These are phyloP conservation scores for Aphanomyces astaci DNA, from an alignment of 352 stramenopile species.

Conservation along the genomic window DNA sequence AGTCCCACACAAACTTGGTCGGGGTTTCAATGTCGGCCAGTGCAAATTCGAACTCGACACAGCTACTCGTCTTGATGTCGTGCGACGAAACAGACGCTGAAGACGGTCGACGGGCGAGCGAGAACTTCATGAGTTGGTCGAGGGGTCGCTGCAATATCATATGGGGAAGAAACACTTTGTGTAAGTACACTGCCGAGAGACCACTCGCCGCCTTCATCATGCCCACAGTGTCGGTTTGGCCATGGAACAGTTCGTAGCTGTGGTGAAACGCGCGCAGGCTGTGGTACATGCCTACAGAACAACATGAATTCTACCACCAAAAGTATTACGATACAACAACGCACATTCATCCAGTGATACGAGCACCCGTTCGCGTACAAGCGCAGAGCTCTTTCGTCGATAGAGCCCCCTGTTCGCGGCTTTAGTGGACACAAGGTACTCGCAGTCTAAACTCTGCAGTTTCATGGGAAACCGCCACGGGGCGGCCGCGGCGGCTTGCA, in stretches of 20 bases:
- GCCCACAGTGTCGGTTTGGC: background rate
- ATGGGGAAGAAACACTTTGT: constrained; percentile 3
- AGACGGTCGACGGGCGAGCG: background rate
- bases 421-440: background rate
- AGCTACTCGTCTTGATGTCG: background rate
- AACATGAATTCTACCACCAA: too few relatives aligned
- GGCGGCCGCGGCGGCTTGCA: background rate
- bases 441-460: constrained; percentile 9
- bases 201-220: background rate
- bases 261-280: constrained; percentile 7
- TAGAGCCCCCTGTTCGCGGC: background rate
- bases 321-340: too few relatives aligned
- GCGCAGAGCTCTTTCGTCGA: constrained; percentile 5
- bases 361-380: background rate
- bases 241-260: constrained; percentile 18
- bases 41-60: background rate
- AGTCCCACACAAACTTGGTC: constrained; percentile 2
- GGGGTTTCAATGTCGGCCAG: constrained; percentile 9
- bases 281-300: constrained; percentile 14
- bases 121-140: background rate
- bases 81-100: background rate
- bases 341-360: constrained; percentile 6
- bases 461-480: constrained; percentile 19
- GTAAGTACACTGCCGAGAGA: constrained; percentile 4
- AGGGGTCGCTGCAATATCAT: background rate